Evolutionary conservation across 164 flowering plant species (phyloP).

Genomic region (Vitis cinerea): DNA sequence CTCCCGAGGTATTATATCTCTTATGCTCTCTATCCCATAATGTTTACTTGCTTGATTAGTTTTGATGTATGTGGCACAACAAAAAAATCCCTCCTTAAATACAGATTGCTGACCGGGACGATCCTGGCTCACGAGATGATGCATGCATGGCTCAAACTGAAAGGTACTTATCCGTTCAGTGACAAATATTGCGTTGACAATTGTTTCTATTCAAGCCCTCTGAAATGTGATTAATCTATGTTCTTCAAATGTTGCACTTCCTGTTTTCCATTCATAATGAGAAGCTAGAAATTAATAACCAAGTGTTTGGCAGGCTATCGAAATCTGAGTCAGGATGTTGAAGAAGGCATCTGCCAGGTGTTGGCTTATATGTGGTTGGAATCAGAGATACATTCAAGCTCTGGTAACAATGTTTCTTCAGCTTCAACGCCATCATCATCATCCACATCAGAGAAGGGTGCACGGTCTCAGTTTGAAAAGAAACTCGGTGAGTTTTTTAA

Average conservation of each 20-base stretch:
- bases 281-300: background rate
- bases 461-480: slow-evolving; percentile 55
- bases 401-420: slow-evolving; percentile 36
- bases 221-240: no score
- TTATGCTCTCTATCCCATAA: no score
- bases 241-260: background rate
- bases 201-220: background rate
- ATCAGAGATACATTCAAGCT: slow-evolving; percentile 46
- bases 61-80: no score
- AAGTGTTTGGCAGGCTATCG: slow-evolving; percentile 34
- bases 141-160: slow-evolving; percentile 18
- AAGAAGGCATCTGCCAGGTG: slow-evolving; percentile 79
- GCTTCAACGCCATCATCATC: slow-evolving; percentile 34
- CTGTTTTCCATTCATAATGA: background rate
- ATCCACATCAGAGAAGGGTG: slow-evolving; percentile 51
- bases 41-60: no score
- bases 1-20: slow-evolving; percentile 73
- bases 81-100: background rate
- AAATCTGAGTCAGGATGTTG: slow-evolving; percentile 58
- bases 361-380: slow-evolving; percentile 76
- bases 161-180: background rate
- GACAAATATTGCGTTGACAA: background rate
- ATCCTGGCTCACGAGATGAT: slow-evolving; percentile 19
- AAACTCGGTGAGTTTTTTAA: slow-evolving; percentile 64
- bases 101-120: slow-evolving; percentile 12